These are phyloP conservation scores for Podaxis carcinomalis DNA, from an alignment of 768 basidiomycete genomes.

Conservation along the genomic window DNA sequence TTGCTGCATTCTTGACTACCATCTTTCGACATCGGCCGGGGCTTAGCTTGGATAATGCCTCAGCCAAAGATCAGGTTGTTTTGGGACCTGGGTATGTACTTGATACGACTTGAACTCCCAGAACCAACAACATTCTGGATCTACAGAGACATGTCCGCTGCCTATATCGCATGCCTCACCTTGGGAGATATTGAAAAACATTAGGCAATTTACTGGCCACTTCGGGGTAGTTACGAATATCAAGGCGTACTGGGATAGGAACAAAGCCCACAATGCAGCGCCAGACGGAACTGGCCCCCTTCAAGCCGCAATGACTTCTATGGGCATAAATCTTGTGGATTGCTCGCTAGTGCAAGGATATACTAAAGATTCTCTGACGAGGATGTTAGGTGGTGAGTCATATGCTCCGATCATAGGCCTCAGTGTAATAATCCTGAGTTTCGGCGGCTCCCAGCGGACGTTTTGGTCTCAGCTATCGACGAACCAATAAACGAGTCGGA, in stretches of 20 bases:
- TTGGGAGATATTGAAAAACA: constrained; percentile 1
- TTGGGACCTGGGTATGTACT: constrained; percentile 14
- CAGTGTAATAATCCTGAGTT: not conserved
- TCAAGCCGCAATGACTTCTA: not conserved
- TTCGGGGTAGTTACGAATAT: constrained; percentile 10
- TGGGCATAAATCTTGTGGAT: constrained; percentile 4
- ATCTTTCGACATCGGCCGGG: not conserved
- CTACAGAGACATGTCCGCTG: constrained; percentile 8
- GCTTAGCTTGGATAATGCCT: not conserved
- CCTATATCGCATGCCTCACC: constrained; percentile 1
- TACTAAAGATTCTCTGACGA: not conserved
- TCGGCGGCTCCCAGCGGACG: not conserved
- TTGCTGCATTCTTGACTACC: not conserved
- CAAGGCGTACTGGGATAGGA: constrained; percentile 12
- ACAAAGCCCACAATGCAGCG: not conserved
- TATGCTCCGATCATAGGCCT: not conserved
- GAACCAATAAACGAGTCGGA: not conserved
- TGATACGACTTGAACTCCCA: not conserved
- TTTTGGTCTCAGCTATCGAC: constrained; percentile 4
- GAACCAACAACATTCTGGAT: not conserved
- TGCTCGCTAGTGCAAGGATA: not conserved
- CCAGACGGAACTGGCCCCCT: not conserved
- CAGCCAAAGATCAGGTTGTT: constrained; percentile 7
- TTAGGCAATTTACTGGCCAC: constrained; percentile 2
- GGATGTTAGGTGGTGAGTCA: not conserved